Conservation (phyloP, 1,284 basidiomycete species). For the Apiotrichum montevideense region DNA sequence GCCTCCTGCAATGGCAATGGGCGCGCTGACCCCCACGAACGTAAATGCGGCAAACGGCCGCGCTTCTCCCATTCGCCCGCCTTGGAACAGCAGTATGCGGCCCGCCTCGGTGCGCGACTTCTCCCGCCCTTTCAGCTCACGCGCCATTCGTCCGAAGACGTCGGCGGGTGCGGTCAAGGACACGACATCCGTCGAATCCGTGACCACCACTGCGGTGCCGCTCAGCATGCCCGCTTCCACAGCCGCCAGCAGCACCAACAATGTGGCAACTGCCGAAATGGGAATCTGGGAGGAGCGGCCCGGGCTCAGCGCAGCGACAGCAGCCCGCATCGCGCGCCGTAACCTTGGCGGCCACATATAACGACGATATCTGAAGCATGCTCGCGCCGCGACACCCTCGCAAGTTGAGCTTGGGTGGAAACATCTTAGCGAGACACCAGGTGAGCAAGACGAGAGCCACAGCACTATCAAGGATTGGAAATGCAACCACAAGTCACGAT, state of each 20-base stretch:
- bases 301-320: slow-evolving; percentile 2
- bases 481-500: no score
- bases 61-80: slow-evolving; percentile 5
- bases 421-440: no score
- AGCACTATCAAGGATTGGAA: no score
- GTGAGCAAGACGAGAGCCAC: no score
- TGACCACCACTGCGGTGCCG: neutral
- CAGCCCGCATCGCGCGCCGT: slow-evolving; percentile 3
- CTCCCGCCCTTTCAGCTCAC: neutral
- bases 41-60: neutral
- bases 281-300: slow-evolving; percentile 1
- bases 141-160: slow-evolving; percentile 3
- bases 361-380: neutral
- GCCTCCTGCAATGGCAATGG: slow-evolving; percentile 22
- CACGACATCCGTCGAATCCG: neutral
- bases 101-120: neutral
- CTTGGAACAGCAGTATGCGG: slow-evolving; percentile 8
- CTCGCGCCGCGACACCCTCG: no score
- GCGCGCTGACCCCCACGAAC: neutral
- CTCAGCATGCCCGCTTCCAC: neutral
- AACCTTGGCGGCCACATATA: slow-evolving; percentile 9
- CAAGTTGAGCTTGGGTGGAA: no score
- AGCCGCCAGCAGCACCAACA: neutral
- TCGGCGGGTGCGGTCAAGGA: neutral
- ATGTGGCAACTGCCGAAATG: neutral